A percentile compares a stretch with the other conserved stretches of the same genome.
These are phyloP conservation scores for Elasticomyces elasticus DNA, from an alignment of 495 filamentous ascomycete genomes.

Conservation along the genomic window DNA sequence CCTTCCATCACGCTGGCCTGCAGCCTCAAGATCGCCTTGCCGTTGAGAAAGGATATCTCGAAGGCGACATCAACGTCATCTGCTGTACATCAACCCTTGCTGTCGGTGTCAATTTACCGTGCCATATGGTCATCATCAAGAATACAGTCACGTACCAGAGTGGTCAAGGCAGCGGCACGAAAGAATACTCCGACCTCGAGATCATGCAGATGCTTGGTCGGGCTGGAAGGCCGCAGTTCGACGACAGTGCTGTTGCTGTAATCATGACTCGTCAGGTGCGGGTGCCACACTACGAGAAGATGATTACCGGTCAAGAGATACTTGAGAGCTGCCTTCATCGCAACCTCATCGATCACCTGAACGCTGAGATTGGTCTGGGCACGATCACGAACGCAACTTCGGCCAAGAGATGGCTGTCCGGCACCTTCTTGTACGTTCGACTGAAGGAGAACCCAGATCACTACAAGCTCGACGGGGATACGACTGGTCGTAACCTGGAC, in stretches of 20 bases:
- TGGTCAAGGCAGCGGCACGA: conserved; percentile 40
- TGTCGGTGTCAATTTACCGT: conserved; percentile 87
- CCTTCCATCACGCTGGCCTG: conserved; percentile 89
- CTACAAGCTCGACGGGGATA: conserved; percentile 61
- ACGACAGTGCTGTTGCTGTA: conserved; percentile 70
- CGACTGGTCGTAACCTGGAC: conserved; percentile 47
- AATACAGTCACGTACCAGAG: conserved; percentile 63
- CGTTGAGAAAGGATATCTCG: conserved; percentile 63
- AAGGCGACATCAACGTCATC: conserved; percentile 73
- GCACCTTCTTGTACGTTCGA: conserved; percentile 81
- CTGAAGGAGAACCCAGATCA: conserved; percentile 67
- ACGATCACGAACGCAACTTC: conserved; percentile 61
- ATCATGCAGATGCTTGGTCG: conserved; percentile 98
- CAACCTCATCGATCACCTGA: conserved; percentile 85
- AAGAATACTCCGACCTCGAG: conserved; percentile 85
- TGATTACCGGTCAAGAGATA: conserved; percentile 72
- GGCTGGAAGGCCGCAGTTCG: conserved; percentile 88
- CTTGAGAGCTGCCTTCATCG: conserved; percentile 82
- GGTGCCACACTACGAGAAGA: conserved; percentile 62
- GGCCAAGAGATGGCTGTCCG: conserved; percentile 71
- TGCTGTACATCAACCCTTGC: conserved; percentile 94
- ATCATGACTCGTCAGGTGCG: conserved; percentile 72
- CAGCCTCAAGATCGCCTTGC: conserved; percentile 56
- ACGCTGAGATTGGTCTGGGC: conserved; percentile 82
- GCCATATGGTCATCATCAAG: conserved; percentile 87